Conservation (phyloP, 1,284 basidiomycete genomes). For the Singerocomus rubriflavus region DNA sequence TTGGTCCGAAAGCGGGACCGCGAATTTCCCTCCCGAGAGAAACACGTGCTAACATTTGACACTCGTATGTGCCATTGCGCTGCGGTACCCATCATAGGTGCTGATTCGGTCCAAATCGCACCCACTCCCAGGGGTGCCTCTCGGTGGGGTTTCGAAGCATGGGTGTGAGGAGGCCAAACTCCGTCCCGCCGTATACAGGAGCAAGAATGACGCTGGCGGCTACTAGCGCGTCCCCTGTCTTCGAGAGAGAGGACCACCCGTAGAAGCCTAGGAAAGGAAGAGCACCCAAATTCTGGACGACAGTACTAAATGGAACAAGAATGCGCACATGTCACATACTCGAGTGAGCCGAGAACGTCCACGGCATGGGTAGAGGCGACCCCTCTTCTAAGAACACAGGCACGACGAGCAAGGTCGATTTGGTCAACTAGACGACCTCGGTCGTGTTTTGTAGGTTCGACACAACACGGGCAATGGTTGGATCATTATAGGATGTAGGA, state of each 20-base stretch:
- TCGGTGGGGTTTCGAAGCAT: constrained; percentile 6
- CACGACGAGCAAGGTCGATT: background rate
- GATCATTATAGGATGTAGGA: background rate
- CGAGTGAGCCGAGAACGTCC: background rate
- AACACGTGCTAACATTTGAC: constrained; percentile 19
- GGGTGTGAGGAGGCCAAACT: constrained; percentile 8
- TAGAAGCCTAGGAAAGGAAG: constrained; percentile 10
- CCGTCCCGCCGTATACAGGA: constrained; percentile 23
- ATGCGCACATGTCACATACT: background rate
- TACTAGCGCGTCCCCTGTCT: constrained; percentile 19
- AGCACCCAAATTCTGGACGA: constrained; percentile 4
- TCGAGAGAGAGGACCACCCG: constrained; percentile 21
- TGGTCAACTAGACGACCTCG: background rate
- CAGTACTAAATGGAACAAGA: background rate
- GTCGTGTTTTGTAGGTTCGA: background rate
- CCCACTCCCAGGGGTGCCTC: constrained; percentile 24
- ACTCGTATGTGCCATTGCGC: constrained; percentile 22
- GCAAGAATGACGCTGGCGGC: constrained; percentile 20
- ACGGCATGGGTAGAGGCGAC: background rate
- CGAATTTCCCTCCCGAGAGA: background rate
- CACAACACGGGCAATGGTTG: background rate
- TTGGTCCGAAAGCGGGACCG: background rate
- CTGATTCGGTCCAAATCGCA: constrained; percentile 19
- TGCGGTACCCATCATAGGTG: constrained; percentile 22
- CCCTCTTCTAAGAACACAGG: background rate